Base-by-base conservation (phyloP, 768 basidiomycete species). In the Pisolithus orientalis region DNA sequence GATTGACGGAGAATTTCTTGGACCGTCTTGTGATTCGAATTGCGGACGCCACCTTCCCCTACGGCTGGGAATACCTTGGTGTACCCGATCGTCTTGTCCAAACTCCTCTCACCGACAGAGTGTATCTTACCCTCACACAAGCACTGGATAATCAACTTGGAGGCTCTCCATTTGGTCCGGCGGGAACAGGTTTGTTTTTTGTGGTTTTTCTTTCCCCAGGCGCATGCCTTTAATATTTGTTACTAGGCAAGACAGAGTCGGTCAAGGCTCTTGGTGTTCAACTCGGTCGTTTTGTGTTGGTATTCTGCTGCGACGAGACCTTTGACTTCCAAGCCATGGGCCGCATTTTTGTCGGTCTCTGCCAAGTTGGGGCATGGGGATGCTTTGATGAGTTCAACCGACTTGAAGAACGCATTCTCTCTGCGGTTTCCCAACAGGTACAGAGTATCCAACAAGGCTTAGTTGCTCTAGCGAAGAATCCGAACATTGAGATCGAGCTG, bases 281-380 rank as follows among this genome's bases (percentile, higher is more conserved):
- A 62, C 83, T 99, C 5, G 96, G 96, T 39, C 85, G 96, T 37
- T 99, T 99, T 63, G 96, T 99, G n/a, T 78, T 99, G 46, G 96
- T 99, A n/a, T 99, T 99, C 74, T 98, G 96, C 66, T 99, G 96
- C 64, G 96, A 99, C 69, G 96, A 99, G 68, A 96, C 91, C 0
- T 98, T 99, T 70, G 96, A 99, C 70, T 98, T 98, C 77, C 94
- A 98, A 67, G 96, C 96, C 1, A 98, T 99, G 96, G 96, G 96
- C 57, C 90, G 96, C 57, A 98, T 99, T 60, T 99, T 99, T 65
- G 85, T 98, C 61, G 96, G 96, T 48, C 80, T 99, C 13, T 99
- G 96, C 72, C 94, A 96, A 76, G 96, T 98, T 34, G 96, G 96
- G 31, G 96, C 96, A 0, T 99, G 96, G 96, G 96, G 96, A 10